A percentile compares a stretch with the other conserved stretches of the same genome.
phyloP scores from a whole-genome alignment of 2,329 filamentous ascomycete species.

The Fusarium dimerum region DNA sequence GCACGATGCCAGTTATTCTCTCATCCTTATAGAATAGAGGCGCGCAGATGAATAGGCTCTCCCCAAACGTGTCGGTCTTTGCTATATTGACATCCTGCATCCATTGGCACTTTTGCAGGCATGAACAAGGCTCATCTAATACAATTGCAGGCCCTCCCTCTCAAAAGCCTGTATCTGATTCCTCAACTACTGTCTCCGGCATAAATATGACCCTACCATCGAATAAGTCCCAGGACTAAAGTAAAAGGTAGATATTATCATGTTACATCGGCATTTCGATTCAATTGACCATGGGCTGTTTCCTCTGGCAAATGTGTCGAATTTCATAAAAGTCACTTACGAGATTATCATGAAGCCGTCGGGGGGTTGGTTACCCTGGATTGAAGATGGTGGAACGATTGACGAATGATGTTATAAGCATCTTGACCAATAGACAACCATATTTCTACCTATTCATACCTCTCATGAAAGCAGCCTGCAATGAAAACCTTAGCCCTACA shows the following conservation, averaged over 20 bases:
- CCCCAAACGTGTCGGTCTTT: conserved; percentile 12
- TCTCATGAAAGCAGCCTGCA: too few species aligned
- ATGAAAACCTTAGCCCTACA: too few species aligned
- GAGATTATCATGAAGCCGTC: conserved; percentile 22
- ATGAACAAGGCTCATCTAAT: conserved; percentile 25
- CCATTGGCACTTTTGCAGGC: conserved; percentile 20
- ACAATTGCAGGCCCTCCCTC: conserved; percentile 7
- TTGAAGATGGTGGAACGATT: conserved; percentile 15
- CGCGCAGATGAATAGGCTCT: neutral
- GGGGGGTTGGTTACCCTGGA: conserved; percentile 18
- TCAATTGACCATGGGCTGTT: conserved; percentile 20
- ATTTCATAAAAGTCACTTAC: conserved; percentile 22
- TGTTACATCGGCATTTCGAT: conserved; percentile 25
- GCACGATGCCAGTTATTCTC: conserved; percentile 19
- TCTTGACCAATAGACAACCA: neutral
- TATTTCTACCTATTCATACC: too few species aligned
- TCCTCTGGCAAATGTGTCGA: conserved; percentile 20
- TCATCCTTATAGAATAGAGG: conserved; percentile 17
- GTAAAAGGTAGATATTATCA: conserved; percentile 17
- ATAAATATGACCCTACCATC: conserved; percentile 20
- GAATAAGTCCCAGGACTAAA: conserved; percentile 21
- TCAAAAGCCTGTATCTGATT: conserved; percentile 16
- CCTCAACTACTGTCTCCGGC: conserved; percentile 19
- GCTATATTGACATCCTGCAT: conserved; percentile 23
- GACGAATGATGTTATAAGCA: conserved; percentile 3